Evolutionary conservation across 73 alveolate genomes (phyloP).

Genomic region (Symbiodinium natans): DNA sequence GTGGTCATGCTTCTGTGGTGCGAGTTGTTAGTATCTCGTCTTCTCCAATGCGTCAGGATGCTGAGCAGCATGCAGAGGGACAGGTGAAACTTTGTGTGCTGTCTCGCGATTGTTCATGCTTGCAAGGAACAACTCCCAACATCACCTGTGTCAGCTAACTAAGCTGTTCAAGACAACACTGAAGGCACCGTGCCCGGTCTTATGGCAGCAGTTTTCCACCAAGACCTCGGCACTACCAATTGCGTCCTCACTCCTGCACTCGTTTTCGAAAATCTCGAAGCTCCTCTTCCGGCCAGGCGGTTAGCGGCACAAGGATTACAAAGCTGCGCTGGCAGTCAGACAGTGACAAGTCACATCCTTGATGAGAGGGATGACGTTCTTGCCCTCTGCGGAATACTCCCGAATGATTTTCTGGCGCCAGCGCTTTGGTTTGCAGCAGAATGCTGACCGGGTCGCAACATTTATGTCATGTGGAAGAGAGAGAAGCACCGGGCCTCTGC

Average conservation of each 20-base stretch:
- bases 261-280: constrained; percentile 90
- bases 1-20: neutral
- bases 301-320: neutral
- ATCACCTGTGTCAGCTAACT: neutral
- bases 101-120: neutral
- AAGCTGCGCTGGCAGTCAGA: neutral
- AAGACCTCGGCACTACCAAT: neutral
- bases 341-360: constrained; percentile 8
- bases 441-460: too few species aligned
- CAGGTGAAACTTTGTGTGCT: neutral
- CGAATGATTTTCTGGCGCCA: constrained; percentile 96
- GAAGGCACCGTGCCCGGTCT: neutral
- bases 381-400: constrained; percentile 97
- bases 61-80: constrained; percentile 3
- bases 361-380: constrained; percentile 97
- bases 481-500: constrained; percentile 58
- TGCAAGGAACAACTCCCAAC: neutral
- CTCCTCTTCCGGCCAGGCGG: constrained; percentile 20
- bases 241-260: constrained; percentile 56
- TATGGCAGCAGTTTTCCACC: constrained; percentile 2
- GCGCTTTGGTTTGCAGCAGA: neutral
- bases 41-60: neutral
- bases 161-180: neutral
- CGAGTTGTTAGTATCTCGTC: neutral
- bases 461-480: too few species aligned